Evolutionary conservation across 768 basidiomycete species (phyloP).

Genomic region (Trametes gibbosa): DNA sequence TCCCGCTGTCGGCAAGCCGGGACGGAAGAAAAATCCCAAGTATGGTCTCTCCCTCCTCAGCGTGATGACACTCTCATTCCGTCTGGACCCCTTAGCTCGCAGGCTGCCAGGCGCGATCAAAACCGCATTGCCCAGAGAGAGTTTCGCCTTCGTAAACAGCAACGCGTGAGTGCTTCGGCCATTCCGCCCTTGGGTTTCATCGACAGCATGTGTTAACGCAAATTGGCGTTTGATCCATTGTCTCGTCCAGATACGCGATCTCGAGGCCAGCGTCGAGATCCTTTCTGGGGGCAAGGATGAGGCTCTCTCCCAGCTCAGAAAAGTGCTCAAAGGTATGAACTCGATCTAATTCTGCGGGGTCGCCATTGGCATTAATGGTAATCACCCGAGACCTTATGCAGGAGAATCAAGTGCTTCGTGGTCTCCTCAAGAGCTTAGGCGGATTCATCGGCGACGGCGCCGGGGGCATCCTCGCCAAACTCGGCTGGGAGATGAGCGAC

Average conservation of each 20-base stretch:
- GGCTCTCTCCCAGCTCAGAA: conserved; percentile 76
- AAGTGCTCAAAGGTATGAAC: conserved; percentile 67
- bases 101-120: conserved; percentile 84
- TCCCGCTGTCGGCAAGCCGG: conserved; percentile 49
- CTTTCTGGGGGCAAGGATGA: conserved; percentile 92
- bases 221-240: conserved; percentile 4
- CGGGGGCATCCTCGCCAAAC: conserved; percentile 71
- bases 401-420: conserved; percentile 84
- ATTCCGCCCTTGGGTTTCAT: not conserved
- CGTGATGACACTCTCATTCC: conserved; percentile 32
- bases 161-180: conserved; percentile 48
- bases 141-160: conserved; percentile 89
- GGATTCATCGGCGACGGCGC: conserved; percentile 86
- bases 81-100: conserved; percentile 54
- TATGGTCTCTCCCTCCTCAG: conserved; percentile 33
- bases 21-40: conserved; percentile 91
- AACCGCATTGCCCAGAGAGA: conserved; percentile 93
- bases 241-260: conserved; percentile 75
- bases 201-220: not conserved
- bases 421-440: conserved; percentile 71
- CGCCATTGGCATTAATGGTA: conserved; percentile 5
- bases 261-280: conserved; percentile 93
- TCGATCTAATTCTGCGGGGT: not conserved
- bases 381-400: conserved; percentile 69
- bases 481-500: conserved; percentile 75